Evolutionary conservation across 1,284 basidiomycete species (phyloP).

Genomic region (Naganishia sp.): DNA sequence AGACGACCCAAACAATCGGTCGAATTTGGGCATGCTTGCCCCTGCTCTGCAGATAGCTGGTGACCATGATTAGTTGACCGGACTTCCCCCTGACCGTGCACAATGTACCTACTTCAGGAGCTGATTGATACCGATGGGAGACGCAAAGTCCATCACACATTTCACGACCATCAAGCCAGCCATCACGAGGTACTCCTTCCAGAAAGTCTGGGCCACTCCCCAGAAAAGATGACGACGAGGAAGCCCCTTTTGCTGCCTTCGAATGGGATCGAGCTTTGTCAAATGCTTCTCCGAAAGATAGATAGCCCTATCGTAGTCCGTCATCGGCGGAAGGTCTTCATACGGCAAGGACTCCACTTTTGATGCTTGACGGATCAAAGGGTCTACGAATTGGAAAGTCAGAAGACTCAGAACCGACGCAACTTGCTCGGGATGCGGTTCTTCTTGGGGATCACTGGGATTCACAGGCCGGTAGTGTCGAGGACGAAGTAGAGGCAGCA

Average conservation of each 20-base stretch:
- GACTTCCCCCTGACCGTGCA: slow-evolving; percentile 46
- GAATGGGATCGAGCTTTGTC: slow-evolving; percentile 50
- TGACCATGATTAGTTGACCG: too few relatives aligned
- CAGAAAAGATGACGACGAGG: slow-evolving; percentile 44
- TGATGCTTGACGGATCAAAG: slow-evolving; percentile 56
- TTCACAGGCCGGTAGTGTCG: slow-evolving; percentile 40
- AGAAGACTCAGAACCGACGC: slow-evolving; percentile 63
- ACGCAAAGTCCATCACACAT: slow-evolving; percentile 52
- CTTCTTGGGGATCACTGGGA: slow-evolving; percentile 17
- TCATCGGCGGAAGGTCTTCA: slow-evolving; percentile 59
- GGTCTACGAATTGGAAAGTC: slow-evolving; percentile 64
- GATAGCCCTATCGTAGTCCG: slow-evolving; percentile 61
- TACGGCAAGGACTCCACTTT: slow-evolving; percentile 46
- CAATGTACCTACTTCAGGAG: slow-evolving; percentile 59
- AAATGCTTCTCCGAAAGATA: slow-evolving; percentile 53
- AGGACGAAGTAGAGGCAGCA: slow-evolving; percentile 59
- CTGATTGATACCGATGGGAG: slow-evolving; percentile 59
- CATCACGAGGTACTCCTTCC: slow-evolving; percentile 42
- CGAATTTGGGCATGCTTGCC: slow-evolving; percentile 41
- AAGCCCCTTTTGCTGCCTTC: slow-evolving; percentile 43
- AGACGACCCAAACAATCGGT: slow-evolving; percentile 65
- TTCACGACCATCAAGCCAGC: slow-evolving; percentile 43
- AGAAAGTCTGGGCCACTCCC: slow-evolving; percentile 42
- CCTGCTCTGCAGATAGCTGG: slow-evolving; percentile 8
- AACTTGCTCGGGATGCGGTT: slow-evolving; percentile 66